phyloP scores from a whole-genome alignment of 768 basidiomycete genomes.

The Termitomyces sp. region DNA sequence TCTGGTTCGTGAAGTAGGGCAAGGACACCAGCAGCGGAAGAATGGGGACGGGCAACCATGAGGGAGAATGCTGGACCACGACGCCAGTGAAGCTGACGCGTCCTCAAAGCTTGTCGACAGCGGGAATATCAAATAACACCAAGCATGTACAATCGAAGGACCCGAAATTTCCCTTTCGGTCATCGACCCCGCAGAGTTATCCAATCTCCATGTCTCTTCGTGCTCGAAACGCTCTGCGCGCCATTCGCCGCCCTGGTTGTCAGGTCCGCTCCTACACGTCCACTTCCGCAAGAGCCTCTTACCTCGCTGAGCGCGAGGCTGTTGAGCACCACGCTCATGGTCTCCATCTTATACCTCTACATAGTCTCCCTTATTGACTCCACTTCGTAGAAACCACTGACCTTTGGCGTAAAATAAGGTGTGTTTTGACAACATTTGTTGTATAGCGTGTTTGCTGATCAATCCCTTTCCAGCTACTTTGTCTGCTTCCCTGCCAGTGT shows the following conservation, averaged over 20 bases:
- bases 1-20: constrained; percentile 90
- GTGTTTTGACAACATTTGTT: constrained; percentile 3
- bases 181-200: constrained; percentile 1
- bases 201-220: constrained; percentile 43
- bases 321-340: constrained; percentile 63
- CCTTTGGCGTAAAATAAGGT: constrained; percentile 86
- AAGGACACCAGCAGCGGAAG: constrained; percentile 85
- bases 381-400: constrained; percentile 57
- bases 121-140: constrained; percentile 21
- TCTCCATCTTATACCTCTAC: constrained; percentile 20
- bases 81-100: constrained; percentile 33
- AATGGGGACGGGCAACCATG: constrained; percentile 72
- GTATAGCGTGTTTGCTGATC: constrained; percentile 4
- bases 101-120: constrained; percentile 27
- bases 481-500: constrained; percentile 72
- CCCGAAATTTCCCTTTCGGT: constrained; percentile 31
- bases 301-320: constrained; percentile 48
- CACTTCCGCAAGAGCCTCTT: constrained; percentile 35
- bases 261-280: constrained; percentile 35
- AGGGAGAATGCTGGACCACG: constrained; percentile 12
- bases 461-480: constrained; percentile 50
- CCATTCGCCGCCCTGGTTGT: constrained; percentile 38
- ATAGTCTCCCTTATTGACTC: constrained; percentile 4
- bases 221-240: constrained; percentile 44
- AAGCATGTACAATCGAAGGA: constrained; percentile 23